Percentiles rank a stretch among this genome's conserved stretches.
phyloP scores from a whole-genome alignment of 2,329 filamentous ascomycete genomes.

The Westerdykella aurantiaca region DNA sequence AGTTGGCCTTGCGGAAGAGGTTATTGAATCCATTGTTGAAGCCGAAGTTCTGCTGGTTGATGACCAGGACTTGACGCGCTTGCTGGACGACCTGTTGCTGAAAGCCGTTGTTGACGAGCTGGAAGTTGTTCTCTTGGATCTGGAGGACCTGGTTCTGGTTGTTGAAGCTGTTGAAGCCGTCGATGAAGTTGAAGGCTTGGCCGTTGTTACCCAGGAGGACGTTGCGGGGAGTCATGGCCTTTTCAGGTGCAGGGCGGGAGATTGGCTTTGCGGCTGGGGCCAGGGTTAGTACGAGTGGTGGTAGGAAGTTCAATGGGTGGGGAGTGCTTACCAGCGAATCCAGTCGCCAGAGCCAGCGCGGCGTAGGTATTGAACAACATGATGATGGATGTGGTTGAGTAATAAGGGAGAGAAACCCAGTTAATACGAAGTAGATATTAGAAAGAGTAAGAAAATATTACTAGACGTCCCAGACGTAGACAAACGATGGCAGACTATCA shows the following conservation, averaged over 20 bases:
- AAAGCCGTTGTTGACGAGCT: slow-evolving; percentile 21
- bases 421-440: slow-evolving; percentile 21
- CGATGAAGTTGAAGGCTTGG: slow-evolving; percentile 25
- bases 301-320: neutral
- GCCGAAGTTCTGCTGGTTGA: slow-evolving; percentile 25
- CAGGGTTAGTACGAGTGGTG: slow-evolving; percentile 7
- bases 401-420: slow-evolving; percentile 9
- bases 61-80: slow-evolving; percentile 23
- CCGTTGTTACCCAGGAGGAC: slow-evolving; percentile 10
- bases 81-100: slow-evolving; percentile 23
- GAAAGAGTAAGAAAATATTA: slow-evolving; percentile 16
- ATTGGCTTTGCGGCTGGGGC: slow-evolving; percentile 24
- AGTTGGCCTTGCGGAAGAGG: slow-evolving; percentile 26
- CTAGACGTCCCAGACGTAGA: slow-evolving; percentile 30
- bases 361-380: slow-evolving; percentile 26
- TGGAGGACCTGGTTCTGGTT: slow-evolving; percentile 25
- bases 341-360: slow-evolving; percentile 27
- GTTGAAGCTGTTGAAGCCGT: slow-evolving; percentile 29
- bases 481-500: slow-evolving; percentile 28
- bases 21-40: slow-evolving; percentile 29
- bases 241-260: slow-evolving; percentile 5
- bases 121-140: slow-evolving; percentile 23
- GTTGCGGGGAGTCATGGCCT: neutral
- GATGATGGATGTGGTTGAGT: slow-evolving; percentile 8
- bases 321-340: slow-evolving; percentile 24